Percentiles rank a stretch among this genome's conserved stretches.
These are phyloP conservation scores for Kwoniella bestiolae DNA, from an alignment of 768 basidiomycete species.

Conservation along the genomic window DNA sequence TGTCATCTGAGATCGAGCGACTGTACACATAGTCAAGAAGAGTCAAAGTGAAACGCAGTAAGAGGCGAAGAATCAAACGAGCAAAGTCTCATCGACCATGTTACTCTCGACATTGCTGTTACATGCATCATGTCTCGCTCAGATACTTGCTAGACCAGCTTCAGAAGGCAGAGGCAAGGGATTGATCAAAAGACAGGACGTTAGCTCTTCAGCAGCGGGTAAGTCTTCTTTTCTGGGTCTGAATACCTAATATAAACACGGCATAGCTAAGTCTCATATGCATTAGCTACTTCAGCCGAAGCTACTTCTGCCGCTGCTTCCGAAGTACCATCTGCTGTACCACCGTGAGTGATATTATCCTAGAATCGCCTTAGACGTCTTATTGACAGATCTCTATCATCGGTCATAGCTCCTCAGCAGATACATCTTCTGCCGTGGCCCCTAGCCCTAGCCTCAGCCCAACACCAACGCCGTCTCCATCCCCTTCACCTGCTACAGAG, in stretches of 20 bases:
- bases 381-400: no score
- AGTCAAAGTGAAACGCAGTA: not conserved
- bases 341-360: not conserved
- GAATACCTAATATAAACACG: no score
- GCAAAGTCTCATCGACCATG: not conserved
- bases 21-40: not conserved
- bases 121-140: not conserved
- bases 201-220: not conserved
- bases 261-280: no score
- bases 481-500: not conserved
- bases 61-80: not conserved
- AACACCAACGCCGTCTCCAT: not conserved
- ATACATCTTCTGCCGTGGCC: not conserved
- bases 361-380: no score
- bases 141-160: not conserved
- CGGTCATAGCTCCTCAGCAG: not conserved
- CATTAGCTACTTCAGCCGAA: not conserved
- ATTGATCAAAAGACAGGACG: not conserved
- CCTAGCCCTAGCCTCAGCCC: no score
- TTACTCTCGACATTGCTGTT: not conserved
- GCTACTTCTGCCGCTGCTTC: not conserved
- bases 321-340: not conserved
- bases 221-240: no score
- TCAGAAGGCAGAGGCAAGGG: not conserved
- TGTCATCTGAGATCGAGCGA: no score